Evolutionary conservation across 441 rosid species (phyloP).

Genomic region (Iberis amara): DNA sequence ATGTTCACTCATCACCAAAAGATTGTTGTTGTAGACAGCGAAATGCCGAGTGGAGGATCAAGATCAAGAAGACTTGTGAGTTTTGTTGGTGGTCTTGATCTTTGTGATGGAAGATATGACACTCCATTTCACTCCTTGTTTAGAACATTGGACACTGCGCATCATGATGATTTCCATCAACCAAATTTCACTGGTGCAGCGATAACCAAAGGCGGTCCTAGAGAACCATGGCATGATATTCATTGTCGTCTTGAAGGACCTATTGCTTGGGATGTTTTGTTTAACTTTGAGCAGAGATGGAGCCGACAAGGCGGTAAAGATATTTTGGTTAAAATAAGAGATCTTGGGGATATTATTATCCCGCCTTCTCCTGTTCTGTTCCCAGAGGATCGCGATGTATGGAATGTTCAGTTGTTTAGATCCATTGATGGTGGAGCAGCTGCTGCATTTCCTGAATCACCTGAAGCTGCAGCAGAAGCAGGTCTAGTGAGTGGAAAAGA

Average conservation of each 20-base stretch:
- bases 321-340: constrained; percentile 66
- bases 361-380: constrained; percentile 78
- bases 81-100: constrained; percentile 88
- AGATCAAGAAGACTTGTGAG: constrained; percentile 72
- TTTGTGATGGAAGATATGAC: constrained; percentile 92
- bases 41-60: constrained; percentile 50
- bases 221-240: constrained; percentile 97
- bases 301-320: constrained; percentile 81
- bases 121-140: constrained; percentile 83
- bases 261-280: constrained; percentile 87
- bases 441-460: constrained; percentile 88
- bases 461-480: constrained; percentile 82
- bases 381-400: constrained; percentile 63
- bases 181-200: constrained; percentile 72
- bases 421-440: constrained; percentile 95
- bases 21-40: constrained; percentile 78
- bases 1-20: constrained; percentile 98
- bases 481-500: constrained; percentile 93
- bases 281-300: constrained; percentile 91
- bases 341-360: constrained; percentile 58
- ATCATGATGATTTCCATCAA: constrained; percentile 91
- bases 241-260: constrained; percentile 92
- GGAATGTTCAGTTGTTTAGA: constrained; percentile 85
- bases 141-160: constrained; percentile 86
- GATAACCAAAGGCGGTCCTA: constrained; percentile 85